phyloP scores from a whole-genome alignment of 305 asterid genomes.

The Euphrasia arctica region DNA sequence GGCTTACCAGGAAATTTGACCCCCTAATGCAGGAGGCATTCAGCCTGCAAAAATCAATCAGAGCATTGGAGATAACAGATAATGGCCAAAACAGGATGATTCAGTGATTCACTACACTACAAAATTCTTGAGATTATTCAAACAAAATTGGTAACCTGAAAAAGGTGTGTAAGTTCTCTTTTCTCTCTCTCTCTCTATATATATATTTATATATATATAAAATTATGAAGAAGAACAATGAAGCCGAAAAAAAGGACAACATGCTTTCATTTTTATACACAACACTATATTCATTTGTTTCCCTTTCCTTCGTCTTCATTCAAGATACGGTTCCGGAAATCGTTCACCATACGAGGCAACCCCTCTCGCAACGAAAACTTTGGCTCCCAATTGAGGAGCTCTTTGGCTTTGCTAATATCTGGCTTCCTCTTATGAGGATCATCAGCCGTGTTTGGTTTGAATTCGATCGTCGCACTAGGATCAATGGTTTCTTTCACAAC shows the following conservation, averaged over 20 bases:
- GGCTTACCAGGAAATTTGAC: not conserved
- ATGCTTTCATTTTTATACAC: slow-evolving; percentile 33
- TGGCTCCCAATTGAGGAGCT: slow-evolving; percentile 76
- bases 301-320: slow-evolving; percentile 84
- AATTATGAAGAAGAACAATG: no score
- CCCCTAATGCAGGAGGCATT: not conserved
- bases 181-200: no score
- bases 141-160: not conserved
- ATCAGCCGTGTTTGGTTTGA: slow-evolving; percentile 67
- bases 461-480: slow-evolving; percentile 60
- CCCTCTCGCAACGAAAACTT: slow-evolving; percentile 64
- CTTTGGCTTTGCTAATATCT: slow-evolving; percentile 66
- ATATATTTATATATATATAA: no score
- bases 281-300: slow-evolving; percentile 35
- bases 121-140: not conserved
- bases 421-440: slow-evolving; percentile 86
- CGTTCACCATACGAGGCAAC: slow-evolving; percentile 66
- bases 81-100: no score
- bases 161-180: no score
- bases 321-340: slow-evolving; percentile 64
- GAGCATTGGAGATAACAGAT: not conserved
- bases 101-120: not conserved
- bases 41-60: not conserved
- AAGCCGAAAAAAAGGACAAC: not conserved
- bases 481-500: slow-evolving; percentile 72